Percentiles rank a stretch among this genome's conserved stretches.
Conservation (phyloP, 225 moss, liverwort and hornwort species). For the Polytrichum formosum region DNA sequence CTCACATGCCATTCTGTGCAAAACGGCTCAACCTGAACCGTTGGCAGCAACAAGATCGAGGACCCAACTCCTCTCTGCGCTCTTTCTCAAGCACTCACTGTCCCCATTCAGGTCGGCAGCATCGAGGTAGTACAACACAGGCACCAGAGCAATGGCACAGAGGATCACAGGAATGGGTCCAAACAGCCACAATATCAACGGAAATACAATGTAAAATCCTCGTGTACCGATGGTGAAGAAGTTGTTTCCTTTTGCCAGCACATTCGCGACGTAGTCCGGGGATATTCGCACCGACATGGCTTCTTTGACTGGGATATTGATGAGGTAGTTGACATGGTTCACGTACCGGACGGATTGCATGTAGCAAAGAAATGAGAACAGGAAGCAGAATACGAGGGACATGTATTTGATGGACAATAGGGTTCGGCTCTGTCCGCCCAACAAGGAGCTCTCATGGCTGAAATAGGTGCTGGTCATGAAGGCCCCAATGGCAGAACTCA, state of each 20-base stretch:
- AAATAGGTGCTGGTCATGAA: slow-evolving; percentile 11
- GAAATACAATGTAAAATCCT: slow-evolving; percentile 33
- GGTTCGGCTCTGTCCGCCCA: neutral
- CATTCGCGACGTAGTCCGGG: slow-evolving; percentile 42
- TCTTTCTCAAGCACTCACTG: neutral
- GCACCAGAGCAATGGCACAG: slow-evolving; percentile 30
- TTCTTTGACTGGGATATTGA: slow-evolving; percentile 10
- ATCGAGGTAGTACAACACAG: slow-evolving; percentile 35
- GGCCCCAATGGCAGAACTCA: slow-evolving; percentile 2
- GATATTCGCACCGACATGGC: neutral
- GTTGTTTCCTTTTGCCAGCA: slow-evolving; percentile 40
- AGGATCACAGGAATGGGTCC: slow-evolving; percentile 35
- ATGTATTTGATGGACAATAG: slow-evolving; percentile 4
- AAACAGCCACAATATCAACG: slow-evolving; percentile 50
- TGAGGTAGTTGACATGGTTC: slow-evolving; percentile 8
- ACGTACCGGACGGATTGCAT: slow-evolving; percentile 11
- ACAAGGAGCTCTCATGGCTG: neutral
- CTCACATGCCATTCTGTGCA: too few species aligned
- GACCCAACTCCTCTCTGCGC: slow-evolving; percentile 3
- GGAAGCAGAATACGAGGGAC: slow-evolving; percentile 4
- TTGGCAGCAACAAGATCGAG: slow-evolving; percentile 1
- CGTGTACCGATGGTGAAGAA: slow-evolving; percentile 53
- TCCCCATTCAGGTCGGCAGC: slow-evolving; percentile 11
- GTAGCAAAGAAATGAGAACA: slow-evolving; percentile 15
- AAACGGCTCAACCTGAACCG: neutral